Evolutionary conservation across 108 stramenopile genomes (phyloP), one percentile per base, ranked within the genome.

Genomic region (Cylindrotheca fusiformis): DNA sequence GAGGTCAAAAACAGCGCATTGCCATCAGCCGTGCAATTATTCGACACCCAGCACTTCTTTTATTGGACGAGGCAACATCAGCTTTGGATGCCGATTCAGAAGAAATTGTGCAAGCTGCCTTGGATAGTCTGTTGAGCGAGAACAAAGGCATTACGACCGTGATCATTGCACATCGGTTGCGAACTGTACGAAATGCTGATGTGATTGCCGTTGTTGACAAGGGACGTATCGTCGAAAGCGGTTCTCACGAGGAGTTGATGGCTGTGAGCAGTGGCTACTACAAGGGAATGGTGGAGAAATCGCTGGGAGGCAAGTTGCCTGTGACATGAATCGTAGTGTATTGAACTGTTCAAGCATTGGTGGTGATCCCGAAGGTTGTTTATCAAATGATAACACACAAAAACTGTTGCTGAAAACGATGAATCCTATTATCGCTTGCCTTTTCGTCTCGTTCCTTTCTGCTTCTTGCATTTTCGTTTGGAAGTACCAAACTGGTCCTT

Each of bases 1-100:
- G 99, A 26, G 99, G 97, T 5, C 97, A 98, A 77, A 94, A 95
- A 62, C 98, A 74, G 30, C 55, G 99, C 10, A 84, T 99, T 51
- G 94, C 94, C 5, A 98, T 98, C 62, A 90, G 90, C 12, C 63
- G 95, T 20, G 91, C 96, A 23, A 80, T 97, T 33, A 60, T 94
- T 5, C 74, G 78, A 46, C 81, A 87, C 14, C 95, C 97, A 12
- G 69, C 78, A 5, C 67, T 96, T 12, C 61, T 97, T 12, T 61
- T 97, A 18, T 65, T 90, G 10, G 97, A 97, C 54, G 97, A 97
- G 68, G 94, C 94, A 17, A 93, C 87, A 21, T 78, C 78, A 12
- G 84, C 81, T 3, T 76, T 87, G 5, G 85, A 89, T 55, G 69
- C 67, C 28, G 88, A 88, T 58, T 88, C 85, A 1, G 96, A 97